Conservation (phyloP, 1,139 yeast species). For the Suhomyces ambrosiae region DNA sequence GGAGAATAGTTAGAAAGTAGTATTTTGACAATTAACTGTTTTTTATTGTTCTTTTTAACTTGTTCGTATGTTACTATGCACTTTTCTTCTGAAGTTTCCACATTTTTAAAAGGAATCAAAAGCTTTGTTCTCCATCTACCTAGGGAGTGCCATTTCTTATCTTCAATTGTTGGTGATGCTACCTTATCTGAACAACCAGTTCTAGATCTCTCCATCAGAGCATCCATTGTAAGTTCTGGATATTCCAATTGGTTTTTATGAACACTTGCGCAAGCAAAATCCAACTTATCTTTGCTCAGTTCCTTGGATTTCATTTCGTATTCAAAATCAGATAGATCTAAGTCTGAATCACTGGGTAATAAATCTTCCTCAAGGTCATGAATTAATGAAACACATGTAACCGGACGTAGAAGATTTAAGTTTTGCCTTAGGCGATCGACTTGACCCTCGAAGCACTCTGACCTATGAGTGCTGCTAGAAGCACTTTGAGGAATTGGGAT, state of each 20-base stretch:
- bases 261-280: too few species aligned
- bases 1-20: not conserved
- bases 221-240: too few species aligned
- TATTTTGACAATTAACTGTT: not conserved
- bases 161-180: not conserved
- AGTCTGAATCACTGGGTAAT: too few species aligned
- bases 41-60: not conserved
- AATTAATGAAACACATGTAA: not conserved
- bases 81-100: not conserved
- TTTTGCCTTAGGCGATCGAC: not conserved
- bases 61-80: not conserved
- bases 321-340: too few species aligned
- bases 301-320: too few species aligned
- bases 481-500: not conserved
- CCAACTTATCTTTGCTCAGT: too few species aligned
- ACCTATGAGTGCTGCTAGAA: not conserved
- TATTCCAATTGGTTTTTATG: too few species aligned
- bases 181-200: too few species aligned
- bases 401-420: not conserved
- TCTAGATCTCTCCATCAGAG: too few species aligned
- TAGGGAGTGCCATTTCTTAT: not conserved
- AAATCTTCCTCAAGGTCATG: too few species aligned
- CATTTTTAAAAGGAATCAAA: constrained; percentile 1
- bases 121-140: constrained; percentile 5
- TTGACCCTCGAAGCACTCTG: not conserved